Percentiles rank a stretch among this genome's conserved stretches.
Evolutionary conservation across 1,284 basidiomycete genomes (phyloP).

Genomic region (Puccinia brachypodii): DNA sequence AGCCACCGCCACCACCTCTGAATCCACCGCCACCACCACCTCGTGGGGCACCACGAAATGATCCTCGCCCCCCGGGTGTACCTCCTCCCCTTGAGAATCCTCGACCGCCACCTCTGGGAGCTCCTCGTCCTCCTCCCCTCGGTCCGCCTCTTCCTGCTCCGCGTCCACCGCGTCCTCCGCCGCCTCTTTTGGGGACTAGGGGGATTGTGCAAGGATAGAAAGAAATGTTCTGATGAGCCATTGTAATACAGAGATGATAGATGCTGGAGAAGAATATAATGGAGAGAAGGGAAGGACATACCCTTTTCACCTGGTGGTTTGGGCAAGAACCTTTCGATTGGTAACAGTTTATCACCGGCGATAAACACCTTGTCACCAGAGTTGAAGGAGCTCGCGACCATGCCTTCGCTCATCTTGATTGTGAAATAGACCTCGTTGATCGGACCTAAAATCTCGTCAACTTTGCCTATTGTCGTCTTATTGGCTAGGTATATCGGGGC

Average conservation of each 20-base stretch:
- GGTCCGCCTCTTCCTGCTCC: slow-evolving; percentile 42
- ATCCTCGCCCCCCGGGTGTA: slow-evolving; percentile 2
- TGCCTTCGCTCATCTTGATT: slow-evolving; percentile 93
- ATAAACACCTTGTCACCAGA: slow-evolving; percentile 98
- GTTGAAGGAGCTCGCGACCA: slow-evolving; percentile 93
- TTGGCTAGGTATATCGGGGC: slow-evolving; percentile 98
- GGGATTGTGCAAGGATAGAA: not conserved
- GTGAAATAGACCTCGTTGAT: slow-evolving; percentile 99
- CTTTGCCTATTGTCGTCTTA: slow-evolving; percentile 91
- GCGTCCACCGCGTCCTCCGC: slow-evolving; percentile 52
- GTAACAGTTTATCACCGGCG: slow-evolving; percentile 89
- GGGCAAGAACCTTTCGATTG: slow-evolving; percentile 93
- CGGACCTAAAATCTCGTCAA: slow-evolving; percentile 93
- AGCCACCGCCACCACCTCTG: slow-evolving; percentile 57
- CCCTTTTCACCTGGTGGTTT: slow-evolving; percentile 75
- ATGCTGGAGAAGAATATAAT: slow-evolving; percentile 4
- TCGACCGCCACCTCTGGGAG: slow-evolving; percentile 60
- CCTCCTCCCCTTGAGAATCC: slow-evolving; percentile 49
- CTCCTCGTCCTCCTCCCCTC: slow-evolving; percentile 60
- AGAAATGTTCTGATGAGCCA: slow-evolving; percentile 45
- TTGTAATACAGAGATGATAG: slow-evolving; percentile 52
- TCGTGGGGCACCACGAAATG: slow-evolving; percentile 47
- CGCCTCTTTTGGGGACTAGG: slow-evolving; percentile 57
- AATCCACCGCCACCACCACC: slow-evolving; percentile 52
- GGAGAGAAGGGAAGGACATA: slow-evolving; percentile 56